Conservation (phyloP, 352 stramenopile genomes). For the Globisporangium canariense region DNA sequence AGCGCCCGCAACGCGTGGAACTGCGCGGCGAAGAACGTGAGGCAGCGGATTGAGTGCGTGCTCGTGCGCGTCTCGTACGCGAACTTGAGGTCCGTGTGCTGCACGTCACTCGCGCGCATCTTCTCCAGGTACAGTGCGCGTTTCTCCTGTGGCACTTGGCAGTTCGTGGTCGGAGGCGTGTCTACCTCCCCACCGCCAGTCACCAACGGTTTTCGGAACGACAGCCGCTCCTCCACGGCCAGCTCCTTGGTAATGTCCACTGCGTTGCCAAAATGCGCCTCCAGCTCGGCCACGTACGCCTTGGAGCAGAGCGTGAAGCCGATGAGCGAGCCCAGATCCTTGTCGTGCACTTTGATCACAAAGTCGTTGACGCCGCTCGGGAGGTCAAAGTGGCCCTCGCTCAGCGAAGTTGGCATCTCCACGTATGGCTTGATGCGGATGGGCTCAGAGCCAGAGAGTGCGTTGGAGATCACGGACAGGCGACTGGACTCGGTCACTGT, state of each 20-base stretch:
- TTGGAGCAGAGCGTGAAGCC: constrained; percentile 74
- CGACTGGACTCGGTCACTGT: constrained; percentile 40
- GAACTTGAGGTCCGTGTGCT: constrained; percentile 83
- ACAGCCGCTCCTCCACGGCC: not conserved
- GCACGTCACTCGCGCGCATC: constrained; percentile 58
- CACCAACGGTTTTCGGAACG: constrained; percentile 3
- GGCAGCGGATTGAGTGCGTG: constrained; percentile 63
- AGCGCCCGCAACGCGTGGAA: constrained; percentile 79
- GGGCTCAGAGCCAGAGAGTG: constrained; percentile 29
- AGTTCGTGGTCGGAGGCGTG: constrained; percentile 14
- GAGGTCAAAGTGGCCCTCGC: constrained; percentile 72
- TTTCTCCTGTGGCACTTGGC: constrained; percentile 30
- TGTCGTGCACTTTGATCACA: constrained; percentile 77
- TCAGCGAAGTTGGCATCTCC: constrained; percentile 39
- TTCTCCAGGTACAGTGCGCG: constrained; percentile 63
- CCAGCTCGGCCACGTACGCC: constrained; percentile 67
- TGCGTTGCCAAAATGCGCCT: constrained; percentile 51
- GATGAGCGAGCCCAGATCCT: constrained; percentile 80
- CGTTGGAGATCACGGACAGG: constrained; percentile 22
- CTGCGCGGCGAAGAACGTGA: constrained; percentile 79
- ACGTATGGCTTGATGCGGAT: constrained; percentile 55
- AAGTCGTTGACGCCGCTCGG: constrained; percentile 69
- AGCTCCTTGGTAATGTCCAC: constrained; percentile 58
- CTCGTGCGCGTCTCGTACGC: constrained; percentile 42
- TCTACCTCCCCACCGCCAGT: not conserved